Base-by-base conservation (phyloP, 306 rosid genomes). In the Abrus precatorius region DNA sequence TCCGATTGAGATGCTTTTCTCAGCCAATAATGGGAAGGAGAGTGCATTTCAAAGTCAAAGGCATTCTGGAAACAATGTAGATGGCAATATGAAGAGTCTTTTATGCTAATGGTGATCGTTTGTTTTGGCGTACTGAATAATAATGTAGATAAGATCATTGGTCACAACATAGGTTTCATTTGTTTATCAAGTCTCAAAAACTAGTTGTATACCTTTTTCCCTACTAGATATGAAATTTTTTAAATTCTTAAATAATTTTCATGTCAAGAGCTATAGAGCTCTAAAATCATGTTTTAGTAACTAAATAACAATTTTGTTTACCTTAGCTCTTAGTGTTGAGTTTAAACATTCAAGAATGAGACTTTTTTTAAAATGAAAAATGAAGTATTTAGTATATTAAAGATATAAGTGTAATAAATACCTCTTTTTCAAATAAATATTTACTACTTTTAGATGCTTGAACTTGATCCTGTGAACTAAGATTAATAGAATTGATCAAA, bases 41-140 rank as follows among this genome's bases (percentile, higher is more conserved):
- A 32, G 69, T 44, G 60, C 69, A 55, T 10, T 41, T 72, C 69
- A 47, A 48, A 38, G 28, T 71, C 28, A 43, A 9, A 43, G 9
- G 57, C 49, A 54, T 11, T 44, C 7, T n/a, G 13, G 55, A 40
- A 66, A 56, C 50, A 60, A 36, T 27, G 29, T 12, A 50, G 14
- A 59, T 34, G 36, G 74, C 62, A 12, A 36, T 20, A 66, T 74
- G 13, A 50, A 61, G 59, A 40, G 59, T 80, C 66, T 80, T 2
- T 53, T 33, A 30, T 41, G 67, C 68, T 72, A 63, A 81, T 52
- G 20, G 11, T 38, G 64, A 49, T 49, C 10, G 63, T 45, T 44
- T 81, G 69, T 33, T 49, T 13, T 71, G 64, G 72, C 32, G 12
- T 43, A 29, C 34, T 3, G 27, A 64, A 55, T 68, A 80, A 40